These are phyloP conservation scores for Physocladia obscura DNA, from an alignment of 192 early-diverging fungal genomes.

Conservation along the genomic window DNA sequence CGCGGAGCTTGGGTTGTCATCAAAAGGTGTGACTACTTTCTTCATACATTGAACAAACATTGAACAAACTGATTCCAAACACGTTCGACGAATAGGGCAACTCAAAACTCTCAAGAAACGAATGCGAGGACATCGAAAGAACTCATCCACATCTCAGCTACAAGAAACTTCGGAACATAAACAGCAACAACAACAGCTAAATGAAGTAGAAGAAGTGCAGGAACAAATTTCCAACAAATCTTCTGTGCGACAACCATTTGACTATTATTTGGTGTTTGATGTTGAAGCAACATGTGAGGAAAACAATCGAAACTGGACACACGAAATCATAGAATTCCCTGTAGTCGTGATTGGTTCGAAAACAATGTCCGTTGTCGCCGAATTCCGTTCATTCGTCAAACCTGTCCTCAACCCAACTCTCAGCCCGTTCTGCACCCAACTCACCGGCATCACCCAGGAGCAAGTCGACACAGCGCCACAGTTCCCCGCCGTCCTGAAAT, in stretches of 20 bases:
- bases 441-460: constrained; percentile 81
- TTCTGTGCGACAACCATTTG: constrained; percentile 63
- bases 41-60: not conserved
- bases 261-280: constrained; percentile 75
- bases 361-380: constrained; percentile 60
- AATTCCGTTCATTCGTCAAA: constrained; percentile 73
- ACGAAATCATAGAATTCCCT: constrained; percentile 87
- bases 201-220: not conserved
- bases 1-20: not conserved
- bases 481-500: constrained; percentile 34
- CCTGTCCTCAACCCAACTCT: constrained; percentile 68
- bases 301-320: constrained; percentile 41
- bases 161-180: not conserved
- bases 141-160: not conserved
- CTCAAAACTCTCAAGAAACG: constrained; percentile 1
- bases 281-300: constrained; percentile 80
- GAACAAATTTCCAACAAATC: constrained; percentile 70
- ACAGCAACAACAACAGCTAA: not conserved
- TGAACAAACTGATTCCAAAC: not conserved
- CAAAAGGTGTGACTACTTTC: not conserved
- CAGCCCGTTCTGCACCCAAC: constrained; percentile 68
- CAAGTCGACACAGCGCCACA: constrained; percentile 31
- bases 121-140: not conserved
- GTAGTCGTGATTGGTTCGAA: constrained; percentile 66
- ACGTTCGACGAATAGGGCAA: no score